A percentile compares a stretch with the other conserved stretches of the same genome.
Conservation (phyloP, 1,284 basidiomycete genomes). For the Microbotryum silenes-acaulis region DNA sequence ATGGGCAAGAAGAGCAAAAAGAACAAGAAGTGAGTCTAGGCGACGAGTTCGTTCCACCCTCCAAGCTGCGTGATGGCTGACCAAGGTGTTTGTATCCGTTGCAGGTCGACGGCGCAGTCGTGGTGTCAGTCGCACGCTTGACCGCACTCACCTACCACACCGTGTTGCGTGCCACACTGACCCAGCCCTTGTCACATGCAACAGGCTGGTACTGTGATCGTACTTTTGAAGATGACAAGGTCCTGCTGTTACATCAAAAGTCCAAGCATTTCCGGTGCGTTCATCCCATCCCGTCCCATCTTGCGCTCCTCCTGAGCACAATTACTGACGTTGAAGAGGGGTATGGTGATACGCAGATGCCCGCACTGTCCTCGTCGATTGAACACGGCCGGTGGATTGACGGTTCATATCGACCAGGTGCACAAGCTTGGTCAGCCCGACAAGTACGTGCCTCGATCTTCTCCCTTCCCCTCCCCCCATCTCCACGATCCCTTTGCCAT, state of each 20-base stretch:
- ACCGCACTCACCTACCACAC: not conserved
- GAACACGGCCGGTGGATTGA: slow-evolving; percentile 93
- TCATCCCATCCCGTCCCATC: too few relatives aligned
- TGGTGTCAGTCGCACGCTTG: slow-evolving; percentile 20
- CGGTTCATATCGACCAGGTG: slow-evolving; percentile 98
- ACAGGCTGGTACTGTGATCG: slow-evolving; percentile 92
- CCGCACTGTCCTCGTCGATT: slow-evolving; percentile 88
- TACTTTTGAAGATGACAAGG: slow-evolving; percentile 97
- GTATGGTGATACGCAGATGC: slow-evolving; percentile 52
- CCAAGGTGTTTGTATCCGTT: not conserved
- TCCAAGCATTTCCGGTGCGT: slow-evolving; percentile 76
- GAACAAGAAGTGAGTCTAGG: slow-evolving; percentile 35
- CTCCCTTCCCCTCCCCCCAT: not conserved
- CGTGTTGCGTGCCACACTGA: not conserved
- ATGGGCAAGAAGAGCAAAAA: slow-evolving; percentile 41
- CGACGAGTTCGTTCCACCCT: too few relatives aligned
- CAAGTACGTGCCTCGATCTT: slow-evolving; percentile 53
- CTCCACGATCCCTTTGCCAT: too few relatives aligned
- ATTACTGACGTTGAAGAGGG: not conserved
- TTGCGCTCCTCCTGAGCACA: not conserved
- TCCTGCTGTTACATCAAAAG: slow-evolving; percentile 97
- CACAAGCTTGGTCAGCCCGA: slow-evolving; percentile 89
- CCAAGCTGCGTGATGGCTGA: not conserved
- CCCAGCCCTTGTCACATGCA: slow-evolving; percentile 53
- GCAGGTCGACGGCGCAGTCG: slow-evolving; percentile 19